phyloP scores from a whole-genome alignment of 2,329 filamentous ascomycete genomes.

The Pseudocercospora fijiensis region DNA sequence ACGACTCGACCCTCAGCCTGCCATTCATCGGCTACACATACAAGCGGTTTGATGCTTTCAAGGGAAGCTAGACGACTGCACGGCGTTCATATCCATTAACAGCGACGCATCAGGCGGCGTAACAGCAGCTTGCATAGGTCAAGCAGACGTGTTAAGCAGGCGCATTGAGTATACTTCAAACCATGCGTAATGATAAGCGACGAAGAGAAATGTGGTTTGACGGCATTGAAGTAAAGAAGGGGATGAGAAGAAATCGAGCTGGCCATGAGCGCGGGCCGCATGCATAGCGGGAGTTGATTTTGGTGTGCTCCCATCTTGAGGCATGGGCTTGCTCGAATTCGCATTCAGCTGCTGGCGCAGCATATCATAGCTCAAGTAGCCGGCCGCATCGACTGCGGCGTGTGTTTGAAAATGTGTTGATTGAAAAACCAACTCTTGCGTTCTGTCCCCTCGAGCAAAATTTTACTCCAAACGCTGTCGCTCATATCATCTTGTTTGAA shows the following conservation, averaged over 20 bases:
- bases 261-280: conserved; percentile 8
- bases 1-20: conserved; percentile 90
- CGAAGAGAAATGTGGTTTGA: conserved; percentile 2
- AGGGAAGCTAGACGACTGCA: conserved; percentile 33
- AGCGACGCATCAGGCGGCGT: conserved; percentile 4
- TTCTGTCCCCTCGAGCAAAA: not conserved
- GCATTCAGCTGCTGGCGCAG: conserved; percentile 12
- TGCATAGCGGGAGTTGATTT: conserved; percentile 6
- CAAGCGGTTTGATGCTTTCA: conserved; percentile 83
- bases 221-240: conserved; percentile 3
- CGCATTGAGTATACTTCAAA: conserved; percentile 11
- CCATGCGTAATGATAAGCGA: conserved; percentile 17
- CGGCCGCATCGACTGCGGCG: not conserved
- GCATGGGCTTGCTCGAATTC: not conserved
- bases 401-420: conserved; percentile 6
- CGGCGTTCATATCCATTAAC: not conserved
- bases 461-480: not conserved
- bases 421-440: not conserved
- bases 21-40: conserved; percentile 97
- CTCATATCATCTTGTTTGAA: not conserved
- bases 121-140: not conserved
- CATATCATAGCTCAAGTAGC: not conserved
- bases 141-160: conserved; percentile 10
- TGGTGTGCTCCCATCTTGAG: conserved; percentile 4
- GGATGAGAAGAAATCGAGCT: not conserved